A percentile compares a stretch with the other conserved stretches of the same genome.
Conservation (phyloP, 2,329 filamentous ascomycete species). For the Akanthomyces lecanii region DNA sequence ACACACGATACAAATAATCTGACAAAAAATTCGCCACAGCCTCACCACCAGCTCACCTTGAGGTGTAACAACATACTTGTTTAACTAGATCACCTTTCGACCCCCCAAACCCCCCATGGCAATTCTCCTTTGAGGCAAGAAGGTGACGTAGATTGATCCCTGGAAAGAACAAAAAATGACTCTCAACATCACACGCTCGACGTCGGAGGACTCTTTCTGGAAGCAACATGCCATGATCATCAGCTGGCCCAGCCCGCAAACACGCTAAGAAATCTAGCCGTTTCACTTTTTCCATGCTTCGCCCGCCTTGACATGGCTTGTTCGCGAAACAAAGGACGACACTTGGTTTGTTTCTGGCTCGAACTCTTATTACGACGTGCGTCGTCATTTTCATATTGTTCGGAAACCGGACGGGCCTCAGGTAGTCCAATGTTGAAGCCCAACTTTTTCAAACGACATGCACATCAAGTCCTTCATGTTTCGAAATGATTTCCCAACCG, state of each 20-base stretch:
- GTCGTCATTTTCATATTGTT: neutral
- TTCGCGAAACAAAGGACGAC: constrained; percentile 7
- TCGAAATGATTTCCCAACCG: neutral
- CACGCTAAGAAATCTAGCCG: neutral
- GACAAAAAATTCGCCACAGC: neutral
- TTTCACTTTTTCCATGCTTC: neutral
- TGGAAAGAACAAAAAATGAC: too few relatives aligned
- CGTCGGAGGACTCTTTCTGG: too few relatives aligned
- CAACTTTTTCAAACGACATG: neutral
- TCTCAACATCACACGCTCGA: too few relatives aligned
- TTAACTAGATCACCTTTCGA: neutral
- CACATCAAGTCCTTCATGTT: neutral
- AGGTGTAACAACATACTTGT: neutral
- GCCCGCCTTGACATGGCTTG: neutral
- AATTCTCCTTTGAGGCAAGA: neutral
- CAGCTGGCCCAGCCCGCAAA: too few relatives aligned
- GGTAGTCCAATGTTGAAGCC: neutral
- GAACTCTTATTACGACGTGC: neutral
- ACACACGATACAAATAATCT: neutral
- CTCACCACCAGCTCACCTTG: neutral
- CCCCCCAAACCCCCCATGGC: neutral
- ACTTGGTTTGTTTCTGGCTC: neutral
- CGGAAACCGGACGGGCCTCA: neutral
- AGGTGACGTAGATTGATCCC: too few relatives aligned
- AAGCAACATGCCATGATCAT: too few relatives aligned